Evolutionary conservation across 140 eudicot species (phyloP), one percentile per base, ranked within the genome.

Genomic region (Stevia rebaudiana): DNA sequence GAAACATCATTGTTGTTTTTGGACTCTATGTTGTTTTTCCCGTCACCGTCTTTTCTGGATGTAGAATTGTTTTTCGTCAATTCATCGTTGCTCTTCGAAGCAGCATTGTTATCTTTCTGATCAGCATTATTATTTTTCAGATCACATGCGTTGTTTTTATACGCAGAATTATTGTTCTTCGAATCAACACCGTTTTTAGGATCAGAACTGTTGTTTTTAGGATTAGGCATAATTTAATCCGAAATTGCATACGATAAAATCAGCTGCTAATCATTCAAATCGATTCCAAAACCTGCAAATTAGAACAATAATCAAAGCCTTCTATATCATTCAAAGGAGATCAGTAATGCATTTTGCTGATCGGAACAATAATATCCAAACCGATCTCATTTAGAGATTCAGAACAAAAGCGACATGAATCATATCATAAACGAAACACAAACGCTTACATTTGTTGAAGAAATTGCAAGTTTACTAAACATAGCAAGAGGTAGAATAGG

Each of bases 221-320:
- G 16, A 74, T 75, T 68, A 75, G 79, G 79, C 79, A 75, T 75
- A 23, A 50, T 75, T 30, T 40, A 65, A 54, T 65, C 23, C 6
- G 56, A 18, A 68, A 19, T 35, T 52, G 37, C 65, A 52, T 37
- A 22, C 25, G 47, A 30, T 55, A 1, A 31, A 50, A 61, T 48
- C 44, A 50, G 8, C 55, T 4, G 12, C 2, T 23, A 16, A 54
- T 64, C 51, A 30, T 63, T 64, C 58, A 31, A 30, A 54, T 25
- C 56, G 19, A 57, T 39, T 61, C 65, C 18, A 61, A n/a, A 75
- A 51, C 70, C 79, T 75, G 74, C 70, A 68, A 40, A 40, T 65
- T 55, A 18, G 0, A 44, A 44, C 44, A 30, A 8, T 8, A 28
- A 28, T 28, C 33, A 28, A 28, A 28, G 33, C 33, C 33, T 28